Conservation (phyloP, 2,329 filamentous ascomycete species). For the Furcasterigmium sp. region DNA sequence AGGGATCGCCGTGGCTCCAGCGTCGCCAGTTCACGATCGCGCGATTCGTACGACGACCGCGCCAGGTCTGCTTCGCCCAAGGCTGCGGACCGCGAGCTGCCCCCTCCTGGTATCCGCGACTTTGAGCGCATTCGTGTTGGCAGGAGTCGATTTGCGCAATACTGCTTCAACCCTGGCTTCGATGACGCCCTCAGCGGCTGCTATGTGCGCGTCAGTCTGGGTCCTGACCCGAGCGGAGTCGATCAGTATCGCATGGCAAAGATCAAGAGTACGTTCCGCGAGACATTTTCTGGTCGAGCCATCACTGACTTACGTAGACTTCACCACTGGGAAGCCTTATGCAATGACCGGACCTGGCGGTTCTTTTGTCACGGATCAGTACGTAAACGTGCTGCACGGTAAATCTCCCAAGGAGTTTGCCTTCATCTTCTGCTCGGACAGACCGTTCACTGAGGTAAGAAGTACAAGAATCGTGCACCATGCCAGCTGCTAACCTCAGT, state of each 20-base stretch:
- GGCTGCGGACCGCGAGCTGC: conserved; percentile 62
- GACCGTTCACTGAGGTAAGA: conserved; percentile 72
- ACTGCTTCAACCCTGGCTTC: conserved; percentile 91
- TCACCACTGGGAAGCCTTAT: conserved; percentile 76
- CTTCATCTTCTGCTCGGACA: conserved; percentile 86
- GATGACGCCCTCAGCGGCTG: conserved; percentile 76
- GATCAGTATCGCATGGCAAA: conserved; percentile 83
- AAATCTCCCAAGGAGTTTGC: conserved; percentile 81
- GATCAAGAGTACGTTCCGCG: conserved; percentile 67
- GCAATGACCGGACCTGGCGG: conserved; percentile 75
- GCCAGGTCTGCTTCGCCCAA: conserved; percentile 53
- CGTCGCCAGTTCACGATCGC: background rate
- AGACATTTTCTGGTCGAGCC: background rate
- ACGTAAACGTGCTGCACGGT: conserved; percentile 75
- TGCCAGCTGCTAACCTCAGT: conserved; percentile 2
- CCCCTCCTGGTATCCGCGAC: conserved; percentile 70
- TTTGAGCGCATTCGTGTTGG: conserved; percentile 80
- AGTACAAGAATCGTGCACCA: background rate
- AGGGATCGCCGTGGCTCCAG: conserved; percentile 26
- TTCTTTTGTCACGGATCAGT: conserved; percentile 77
- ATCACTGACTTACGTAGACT: conserved; percentile 48
- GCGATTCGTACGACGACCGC: conserved; percentile 62
- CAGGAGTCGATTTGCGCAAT: conserved; percentile 78
- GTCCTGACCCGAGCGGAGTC: conserved; percentile 65
- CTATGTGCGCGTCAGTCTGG: conserved; percentile 80